These are phyloP conservation scores for Coccomyxa sp. DNA, from an alignment of 139 green algal species.

Conservation along the genomic window DNA sequence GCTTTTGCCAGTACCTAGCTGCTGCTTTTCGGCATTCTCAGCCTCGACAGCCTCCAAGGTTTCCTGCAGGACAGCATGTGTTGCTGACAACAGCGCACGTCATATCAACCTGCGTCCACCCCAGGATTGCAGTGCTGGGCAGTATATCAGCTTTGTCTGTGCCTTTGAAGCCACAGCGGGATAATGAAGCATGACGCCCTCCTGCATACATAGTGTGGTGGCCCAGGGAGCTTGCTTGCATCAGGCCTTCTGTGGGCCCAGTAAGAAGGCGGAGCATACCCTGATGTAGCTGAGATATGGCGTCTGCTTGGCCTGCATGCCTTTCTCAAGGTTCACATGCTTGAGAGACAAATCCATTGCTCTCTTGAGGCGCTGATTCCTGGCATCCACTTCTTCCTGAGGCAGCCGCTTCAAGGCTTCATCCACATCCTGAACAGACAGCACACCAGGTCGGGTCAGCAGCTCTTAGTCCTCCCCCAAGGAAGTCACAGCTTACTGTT, in stretches of 20 bases:
- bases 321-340: slow-evolving; percentile 77
- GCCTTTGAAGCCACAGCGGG: neutral
- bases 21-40: slow-evolving; percentile 45
- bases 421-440: slow-evolving; percentile 71
- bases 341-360: slow-evolving; percentile 92
- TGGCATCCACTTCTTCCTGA: slow-evolving; percentile 78
- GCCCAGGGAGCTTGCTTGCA: neutral
- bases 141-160: neutral
- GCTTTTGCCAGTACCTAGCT: slow-evolving; percentile 46
- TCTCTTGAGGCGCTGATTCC: slow-evolving; percentile 91
- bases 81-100: too few species aligned
- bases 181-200: neutral
- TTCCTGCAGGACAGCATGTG: slow-evolving; percentile 15
- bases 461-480: neutral
- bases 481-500: neutral
- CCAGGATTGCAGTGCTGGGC: too few species aligned
- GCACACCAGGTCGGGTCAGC: neutral
- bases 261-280: slow-evolving; percentile 28
- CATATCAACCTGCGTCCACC: too few species aligned
- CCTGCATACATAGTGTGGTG: neutral
- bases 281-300: slow-evolving; percentile 82
- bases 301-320: slow-evolving; percentile 89
- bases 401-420: slow-evolving; percentile 90
- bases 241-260: neutral
- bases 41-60: slow-evolving; percentile 46